Evolutionary conservation across 2,329 filamentous ascomycete genomes (phyloP), one percentile per base, ranked within the genome.

Genomic region (Parastagonospora avenae): DNA sequence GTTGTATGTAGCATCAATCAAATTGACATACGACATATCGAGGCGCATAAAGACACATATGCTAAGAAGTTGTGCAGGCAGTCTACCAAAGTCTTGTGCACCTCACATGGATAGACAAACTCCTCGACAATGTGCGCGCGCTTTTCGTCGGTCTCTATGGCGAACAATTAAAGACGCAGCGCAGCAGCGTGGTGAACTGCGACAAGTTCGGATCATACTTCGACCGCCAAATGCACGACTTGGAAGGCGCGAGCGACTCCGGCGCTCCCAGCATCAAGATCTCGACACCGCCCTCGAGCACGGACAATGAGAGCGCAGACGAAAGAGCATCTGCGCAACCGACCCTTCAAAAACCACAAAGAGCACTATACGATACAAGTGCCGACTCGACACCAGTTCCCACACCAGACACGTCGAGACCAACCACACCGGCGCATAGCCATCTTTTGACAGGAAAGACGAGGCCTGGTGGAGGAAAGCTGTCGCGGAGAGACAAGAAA

Each of bases 71-170:
- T 5, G 19, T 10, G 4, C 67, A 96, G 92, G 94, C 93, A 59
- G 94, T 99, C 59, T 99, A 99, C 75, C 90, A 96, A 71, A 97
- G 92, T 33, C 85, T 99, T 29, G 83, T 99, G 28, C 92, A 97
- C 74, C 84, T 99, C 8, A 92, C 90, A 10, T 99, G 95, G 94
- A 91, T 97, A 59, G 94, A 99, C 75, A 92, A 94, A 73, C 87
- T 99, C 41, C 86, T 99, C 61, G 93, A 97, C 69, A 96, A 97
- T 67, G 91, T 97, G 66, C 91, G 88, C 72, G 92, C 90, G 8
- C 87, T 99, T 30, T 99, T 97, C 70, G 83, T 94, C 60, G 90
- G 92, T 59, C 82, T 97, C 27, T 99, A 97, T 73, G 90, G 87
- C 61, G 88, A 94, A 51, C 89, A 96, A 73, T 79, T 99, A 48